A percentile compares a stretch with the other conserved stretches of the same genome.
Conservation (phyloP, 768 basidiomycete genomes). For the Lactifluus piperatus region DNA sequence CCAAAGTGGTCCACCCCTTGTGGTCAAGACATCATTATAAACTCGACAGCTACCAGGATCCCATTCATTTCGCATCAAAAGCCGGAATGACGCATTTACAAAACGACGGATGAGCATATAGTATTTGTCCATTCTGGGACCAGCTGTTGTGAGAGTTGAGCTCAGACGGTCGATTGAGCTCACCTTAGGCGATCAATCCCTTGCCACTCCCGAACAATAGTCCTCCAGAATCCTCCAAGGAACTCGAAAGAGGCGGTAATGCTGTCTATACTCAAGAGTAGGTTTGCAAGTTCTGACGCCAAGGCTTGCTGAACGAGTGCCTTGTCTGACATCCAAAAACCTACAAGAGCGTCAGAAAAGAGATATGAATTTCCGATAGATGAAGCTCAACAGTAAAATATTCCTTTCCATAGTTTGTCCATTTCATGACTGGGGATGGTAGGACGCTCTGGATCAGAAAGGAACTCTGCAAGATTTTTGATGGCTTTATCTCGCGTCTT, state of each 20-base stretch:
- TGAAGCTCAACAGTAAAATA: conserved; percentile 80
- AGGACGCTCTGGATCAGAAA: conserved; percentile 56
- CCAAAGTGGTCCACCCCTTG: conserved; percentile 78
- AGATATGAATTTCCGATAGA: background rate
- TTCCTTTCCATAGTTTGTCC: conserved; percentile 93
- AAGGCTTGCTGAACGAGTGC: conserved; percentile 91
- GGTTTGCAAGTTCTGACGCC: conserved; percentile 75
- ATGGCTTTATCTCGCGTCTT: conserved; percentile 87
- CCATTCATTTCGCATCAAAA: conserved; percentile 70
- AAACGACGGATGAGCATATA: conserved; percentile 91
- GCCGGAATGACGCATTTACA: conserved; percentile 74
- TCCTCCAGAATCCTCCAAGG: conserved; percentile 84
- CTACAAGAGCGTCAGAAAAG: conserved; percentile 33
- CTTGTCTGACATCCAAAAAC: conserved; percentile 99
- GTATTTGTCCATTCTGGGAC: conserved; percentile 91
- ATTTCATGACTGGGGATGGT: conserved; percentile 65
- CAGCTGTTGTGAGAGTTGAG: background rate
- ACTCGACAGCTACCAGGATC: conserved; percentile 41
- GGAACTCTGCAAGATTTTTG: conserved; percentile 65
- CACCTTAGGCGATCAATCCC: conserved; percentile 87
- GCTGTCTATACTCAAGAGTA: conserved; percentile 60
- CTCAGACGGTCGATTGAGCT: conserved; percentile 19
- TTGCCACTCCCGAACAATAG: conserved; percentile 86
- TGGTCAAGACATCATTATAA: conserved; percentile 61
- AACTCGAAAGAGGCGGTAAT: conserved; percentile 59